Conservation (phyloP, 2,329 filamentous ascomycete genomes). For the Ophiosphaerella korrae region DNA sequence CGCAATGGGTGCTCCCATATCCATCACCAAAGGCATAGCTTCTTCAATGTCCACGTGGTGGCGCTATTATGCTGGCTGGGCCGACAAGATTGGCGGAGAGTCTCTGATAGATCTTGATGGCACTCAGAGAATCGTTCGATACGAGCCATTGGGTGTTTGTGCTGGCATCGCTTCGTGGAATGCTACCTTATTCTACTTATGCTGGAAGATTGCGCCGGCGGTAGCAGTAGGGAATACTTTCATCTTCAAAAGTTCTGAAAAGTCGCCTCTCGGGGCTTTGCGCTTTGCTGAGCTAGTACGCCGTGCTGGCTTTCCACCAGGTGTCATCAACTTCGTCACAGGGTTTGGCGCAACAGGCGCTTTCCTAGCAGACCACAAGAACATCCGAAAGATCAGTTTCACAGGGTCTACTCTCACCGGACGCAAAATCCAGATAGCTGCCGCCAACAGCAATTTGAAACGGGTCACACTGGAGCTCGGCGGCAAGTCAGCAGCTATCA, state of each 20-base stretch:
- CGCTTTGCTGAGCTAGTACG: constrained; percentile 7
- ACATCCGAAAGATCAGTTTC: constrained; percentile 41
- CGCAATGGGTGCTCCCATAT: not conserved
- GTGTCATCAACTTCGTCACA: constrained; percentile 50
- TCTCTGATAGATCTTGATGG: constrained; percentile 68
- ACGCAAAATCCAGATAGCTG: constrained; percentile 28
- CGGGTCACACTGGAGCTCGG: constrained; percentile 53
- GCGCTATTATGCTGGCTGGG: not conserved
- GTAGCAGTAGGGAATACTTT: constrained; percentile 36
- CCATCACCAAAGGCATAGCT: not conserved
- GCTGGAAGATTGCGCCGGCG: constrained; percentile 68
- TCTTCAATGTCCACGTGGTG: not conserved
- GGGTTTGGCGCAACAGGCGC: constrained; percentile 36
- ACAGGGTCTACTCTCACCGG: constrained; percentile 38
- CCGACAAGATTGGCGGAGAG: constrained; percentile 66
- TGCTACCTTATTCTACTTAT: constrained; percentile 71
- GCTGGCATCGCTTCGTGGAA: constrained; percentile 79
- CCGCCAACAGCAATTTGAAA: constrained; percentile 46
- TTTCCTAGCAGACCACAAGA: constrained; percentile 47
- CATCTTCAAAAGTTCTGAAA: constrained; percentile 59
- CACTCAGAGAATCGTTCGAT: constrained; percentile 64
- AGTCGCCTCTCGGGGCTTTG: constrained; percentile 52
- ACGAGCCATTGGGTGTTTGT: constrained; percentile 75
- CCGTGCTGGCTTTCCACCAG: constrained; percentile 52
- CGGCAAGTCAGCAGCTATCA: constrained; percentile 50